These are phyloP conservation scores for Aspergillus carlsbadensis DNA, from an alignment of 495 filamentous ascomycete species.

Conservation along the genomic window DNA sequence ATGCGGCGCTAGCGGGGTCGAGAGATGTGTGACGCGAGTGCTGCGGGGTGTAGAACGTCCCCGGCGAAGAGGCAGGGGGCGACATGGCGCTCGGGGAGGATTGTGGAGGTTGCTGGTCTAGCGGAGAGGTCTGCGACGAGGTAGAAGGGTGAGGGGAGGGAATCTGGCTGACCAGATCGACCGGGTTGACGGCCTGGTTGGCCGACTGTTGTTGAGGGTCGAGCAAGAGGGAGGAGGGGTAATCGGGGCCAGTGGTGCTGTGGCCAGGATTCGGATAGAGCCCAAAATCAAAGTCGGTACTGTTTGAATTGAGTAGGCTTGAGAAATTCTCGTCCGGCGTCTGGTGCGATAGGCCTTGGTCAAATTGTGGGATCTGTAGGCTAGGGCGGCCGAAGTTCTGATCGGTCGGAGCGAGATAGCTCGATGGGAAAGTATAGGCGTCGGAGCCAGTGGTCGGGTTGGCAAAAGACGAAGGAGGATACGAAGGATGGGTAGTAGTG, in stretches of 20 bases:
- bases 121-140: slow-evolving; percentile 69
- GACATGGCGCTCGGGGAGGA: slow-evolving; percentile 53
- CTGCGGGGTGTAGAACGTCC: slow-evolving; percentile 52
- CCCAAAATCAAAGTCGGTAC: slow-evolving; percentile 39
- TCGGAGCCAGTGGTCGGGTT: slow-evolving; percentile 26
- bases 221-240: slow-evolving; percentile 42
- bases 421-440: slow-evolving; percentile 32
- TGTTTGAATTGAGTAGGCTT: slow-evolving; percentile 37
- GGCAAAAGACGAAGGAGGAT: slow-evolving; percentile 26
- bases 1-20: slow-evolving; percentile 73
- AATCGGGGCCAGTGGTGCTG: slow-evolving; percentile 32
- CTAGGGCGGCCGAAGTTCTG: slow-evolving; percentile 32
- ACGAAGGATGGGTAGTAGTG: slow-evolving; percentile 27
- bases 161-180: slow-evolving; percentile 70
- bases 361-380: slow-evolving; percentile 41
- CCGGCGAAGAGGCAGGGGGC: slow-evolving; percentile 52
- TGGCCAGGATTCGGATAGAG: slow-evolving; percentile 38
- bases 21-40: slow-evolving; percentile 81
- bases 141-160: slow-evolving; percentile 65
- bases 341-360: slow-evolving; percentile 26
- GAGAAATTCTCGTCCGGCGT: slow-evolving; percentile 40
- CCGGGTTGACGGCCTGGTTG: slow-evolving; percentile 57
- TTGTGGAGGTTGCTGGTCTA: slow-evolving; percentile 48
- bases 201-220: slow-evolving; percentile 45
- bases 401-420: slow-evolving; percentile 32